Evolutionary conservation across 73 alveolate genomes (phyloP), one percentile per base, ranked within the genome.

Genomic region (Uronychia setigera): DNA sequence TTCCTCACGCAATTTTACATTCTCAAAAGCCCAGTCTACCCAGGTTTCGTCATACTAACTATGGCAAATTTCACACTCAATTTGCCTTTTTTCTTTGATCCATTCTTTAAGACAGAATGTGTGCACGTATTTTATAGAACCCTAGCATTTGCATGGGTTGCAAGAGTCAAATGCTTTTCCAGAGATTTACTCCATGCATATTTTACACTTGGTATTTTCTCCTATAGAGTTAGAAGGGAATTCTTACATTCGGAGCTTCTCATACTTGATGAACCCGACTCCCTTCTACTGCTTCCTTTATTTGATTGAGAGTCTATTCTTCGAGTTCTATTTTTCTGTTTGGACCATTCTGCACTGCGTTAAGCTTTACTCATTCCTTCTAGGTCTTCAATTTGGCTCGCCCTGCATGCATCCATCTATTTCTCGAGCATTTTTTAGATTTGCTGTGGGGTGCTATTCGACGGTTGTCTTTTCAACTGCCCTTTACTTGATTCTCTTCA

Each of bases 11-110:
- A 46, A 19, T 19, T 46, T 46, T 19, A 46, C 58, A 35, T 90
- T 89, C 77, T 90, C 95, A 60, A 86, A 78, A 9, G 96, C 96
- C 96, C 96, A 91, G 0, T 80, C 87, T 26, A 85, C 83, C 96
- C 96, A 91, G 0, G 57, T 27, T 77, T 33, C 35, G 26, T 82
- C 57, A 77, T 91, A 91, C 84, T 78, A 77, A 26, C 81, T 46
- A 57, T 91, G 96, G 60, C 96, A 91, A 74, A 91, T 91, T 60
- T 91, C 96, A 35, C 96, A 91, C 59, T 87, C 85, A 13, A 91
- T 85, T n/a, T 86, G 67, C 14, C 96, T 92, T 29, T 83, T 58
- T 25, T 60, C 74, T 84, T 92, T 92, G 58, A 92, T 89, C 95
- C 97, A 92, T 74, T 92, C 86, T 58, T 92, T 86, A 11, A 92